Percentiles rank a stretch among this genome's conserved stretches.
phyloP scores from a whole-genome alignment of 1,284 basidiomycete species.

The Cryptococcus maquisensis region DNA sequence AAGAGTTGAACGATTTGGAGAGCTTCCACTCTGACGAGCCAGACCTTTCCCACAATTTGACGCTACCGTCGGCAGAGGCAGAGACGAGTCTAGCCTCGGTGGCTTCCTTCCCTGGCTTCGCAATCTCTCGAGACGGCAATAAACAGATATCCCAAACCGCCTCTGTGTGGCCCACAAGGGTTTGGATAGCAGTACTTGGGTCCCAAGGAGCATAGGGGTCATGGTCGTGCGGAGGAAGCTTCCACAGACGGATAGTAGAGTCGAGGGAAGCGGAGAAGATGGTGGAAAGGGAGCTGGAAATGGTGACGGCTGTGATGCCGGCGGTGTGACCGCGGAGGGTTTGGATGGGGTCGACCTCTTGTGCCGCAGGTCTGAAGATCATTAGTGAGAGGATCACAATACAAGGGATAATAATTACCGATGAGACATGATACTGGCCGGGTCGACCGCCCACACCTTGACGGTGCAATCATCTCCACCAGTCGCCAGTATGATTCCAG shows the following conservation, averaged over 20 bases:
- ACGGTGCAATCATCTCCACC: constrained; percentile 93
- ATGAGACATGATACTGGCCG: constrained; percentile 24
- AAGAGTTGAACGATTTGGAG: constrained; percentile 9
- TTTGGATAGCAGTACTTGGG: constrained; percentile 66
- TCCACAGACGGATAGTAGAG: constrained; percentile 84
- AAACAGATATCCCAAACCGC: constrained; percentile 88
- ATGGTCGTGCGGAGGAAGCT: constrained; percentile 64
- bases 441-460: constrained; percentile 70
- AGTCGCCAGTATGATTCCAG: constrained; percentile 75
- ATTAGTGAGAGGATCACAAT: background rate
- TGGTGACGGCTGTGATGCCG: constrained; percentile 82
- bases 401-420: constrained; percentile 22
- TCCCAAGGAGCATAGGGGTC: constrained; percentile 84
- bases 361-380: constrained; percentile 52
- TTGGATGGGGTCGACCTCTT: constrained; percentile 82
- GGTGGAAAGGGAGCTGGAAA: constrained; percentile 68
- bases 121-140: constrained; percentile 29
- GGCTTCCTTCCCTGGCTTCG: constrained; percentile 3
- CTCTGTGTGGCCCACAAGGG: constrained; percentile 86
- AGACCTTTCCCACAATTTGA: constrained; percentile 86
- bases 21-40: constrained; percentile 10
- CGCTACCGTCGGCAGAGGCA: constrained; percentile 81
- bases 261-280: constrained; percentile 92
- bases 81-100: constrained; percentile 65
- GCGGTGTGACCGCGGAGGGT: constrained; percentile 91